These are phyloP conservation scores for Ilex asprella DNA, from an alignment of 257 asterid species.

Conservation along the genomic window DNA sequence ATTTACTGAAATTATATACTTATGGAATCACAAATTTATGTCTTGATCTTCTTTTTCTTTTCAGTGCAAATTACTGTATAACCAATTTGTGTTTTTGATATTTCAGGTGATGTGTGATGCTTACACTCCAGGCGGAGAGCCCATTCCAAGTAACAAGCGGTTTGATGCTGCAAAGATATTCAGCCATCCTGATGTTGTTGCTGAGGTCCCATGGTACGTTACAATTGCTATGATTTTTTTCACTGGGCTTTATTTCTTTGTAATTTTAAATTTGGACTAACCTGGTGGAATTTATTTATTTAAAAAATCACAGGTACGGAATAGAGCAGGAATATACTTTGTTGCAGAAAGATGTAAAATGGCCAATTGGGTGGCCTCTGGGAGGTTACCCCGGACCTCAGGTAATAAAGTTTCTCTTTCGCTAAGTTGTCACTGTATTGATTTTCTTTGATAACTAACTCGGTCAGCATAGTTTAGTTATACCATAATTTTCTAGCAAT, in stretches of 20 bases:
- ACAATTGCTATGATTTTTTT: too few relatives aligned
- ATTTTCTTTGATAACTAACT: too few relatives aligned
- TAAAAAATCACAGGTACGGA: conserved; percentile 45
- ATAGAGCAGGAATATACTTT: conserved; percentile 78
- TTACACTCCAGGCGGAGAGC: conserved; percentile 50
- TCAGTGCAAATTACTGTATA: neutral
- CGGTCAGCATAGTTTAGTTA: too few relatives aligned
- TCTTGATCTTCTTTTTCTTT: neutral
- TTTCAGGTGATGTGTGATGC: conserved; percentile 47
- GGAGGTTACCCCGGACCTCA: conserved; percentile 90
- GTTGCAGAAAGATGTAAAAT: conserved; percentile 46
- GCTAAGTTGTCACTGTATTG: neutral
- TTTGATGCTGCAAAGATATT: conserved; percentile 37
- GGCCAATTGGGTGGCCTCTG: conserved; percentile 81
- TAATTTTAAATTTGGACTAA: neutral
- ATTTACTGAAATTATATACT: neutral
- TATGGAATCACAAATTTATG: too few relatives aligned
- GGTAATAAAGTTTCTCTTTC: conserved; percentile 24
- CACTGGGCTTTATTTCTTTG: neutral
- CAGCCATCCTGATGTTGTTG: conserved; percentile 34
- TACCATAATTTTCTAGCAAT: too few relatives aligned
- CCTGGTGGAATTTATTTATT: neutral
- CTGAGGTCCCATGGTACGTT: conserved; percentile 42
- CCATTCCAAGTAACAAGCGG: conserved; percentile 57
- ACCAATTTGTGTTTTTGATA: neutral